Evolutionary conservation across 768 basidiomycete species (phyloP).

Genomic region (Amanita thiersii): DNA sequence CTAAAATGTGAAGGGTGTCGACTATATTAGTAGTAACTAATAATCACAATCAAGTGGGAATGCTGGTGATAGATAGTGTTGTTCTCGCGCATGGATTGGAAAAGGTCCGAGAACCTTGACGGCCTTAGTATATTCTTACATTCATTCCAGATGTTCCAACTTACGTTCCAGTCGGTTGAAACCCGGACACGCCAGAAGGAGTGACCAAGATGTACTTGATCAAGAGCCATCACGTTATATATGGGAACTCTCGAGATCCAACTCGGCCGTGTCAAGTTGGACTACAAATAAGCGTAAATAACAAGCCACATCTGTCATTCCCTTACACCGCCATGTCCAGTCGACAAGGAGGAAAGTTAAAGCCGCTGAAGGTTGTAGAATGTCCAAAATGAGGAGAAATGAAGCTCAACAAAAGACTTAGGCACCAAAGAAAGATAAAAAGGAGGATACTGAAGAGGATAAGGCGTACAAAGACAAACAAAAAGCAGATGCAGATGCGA

Average conservation of each 20-base stretch:
- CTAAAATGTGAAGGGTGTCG: slow-evolving; percentile 4
- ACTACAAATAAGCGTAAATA: slow-evolving; percentile 9
- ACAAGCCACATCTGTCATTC: slow-evolving; percentile 12
- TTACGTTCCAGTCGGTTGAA: slow-evolving; percentile 16
- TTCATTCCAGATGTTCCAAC: slow-evolving; percentile 26
- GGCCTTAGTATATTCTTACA: slow-evolving; percentile 19
- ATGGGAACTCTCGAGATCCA: background rate
- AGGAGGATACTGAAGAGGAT: slow-evolving; percentile 64
- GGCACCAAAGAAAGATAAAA: slow-evolving; percentile 81
- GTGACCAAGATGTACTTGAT: too few species aligned
- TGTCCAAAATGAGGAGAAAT: background rate
- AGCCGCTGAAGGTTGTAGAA: slow-evolving; percentile 71
- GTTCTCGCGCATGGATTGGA: slow-evolving; percentile 77
- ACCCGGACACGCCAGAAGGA: slow-evolving; percentile 1
- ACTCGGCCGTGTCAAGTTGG: slow-evolving; percentile 7
- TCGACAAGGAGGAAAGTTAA: slow-evolving; percentile 79
- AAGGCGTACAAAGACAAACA: slow-evolving; percentile 67
- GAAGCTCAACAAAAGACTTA: slow-evolving; percentile 18
- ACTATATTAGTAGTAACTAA: slow-evolving; percentile 3
- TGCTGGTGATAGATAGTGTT: slow-evolving; percentile 72
- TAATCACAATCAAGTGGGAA: slow-evolving; percentile 59
- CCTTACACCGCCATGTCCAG: slow-evolving; percentile 37
- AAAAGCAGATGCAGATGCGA: slow-evolving; percentile 64
- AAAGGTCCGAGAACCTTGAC: slow-evolving; percentile 64
- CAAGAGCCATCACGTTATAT: too few species aligned